These are phyloP conservation scores for Metschnikowia santaceciliae DNA, from an alignment of 805 yeast genomes.

Conservation along the genomic window DNA sequence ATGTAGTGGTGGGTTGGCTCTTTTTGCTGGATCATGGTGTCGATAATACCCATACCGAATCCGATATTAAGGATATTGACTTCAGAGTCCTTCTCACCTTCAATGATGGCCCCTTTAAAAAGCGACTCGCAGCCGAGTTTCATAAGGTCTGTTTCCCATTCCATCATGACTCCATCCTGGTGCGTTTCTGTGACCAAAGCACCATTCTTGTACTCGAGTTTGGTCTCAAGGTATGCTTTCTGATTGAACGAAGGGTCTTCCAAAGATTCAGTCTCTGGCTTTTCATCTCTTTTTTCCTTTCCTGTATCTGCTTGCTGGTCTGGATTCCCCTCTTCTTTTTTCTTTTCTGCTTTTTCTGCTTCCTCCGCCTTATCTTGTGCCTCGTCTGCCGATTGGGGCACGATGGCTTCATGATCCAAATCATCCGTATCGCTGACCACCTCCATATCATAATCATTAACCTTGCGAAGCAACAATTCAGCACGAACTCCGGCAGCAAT, in stretches of 20 bases:
- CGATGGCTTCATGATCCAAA: conserved; percentile 24
- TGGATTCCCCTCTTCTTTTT: not conserved
- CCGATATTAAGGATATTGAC: conserved; percentile 75
- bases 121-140: conserved; percentile 70
- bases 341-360: conserved; percentile 16
- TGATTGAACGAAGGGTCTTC: conserved; percentile 60
- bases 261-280: not conserved
- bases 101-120: conserved; percentile 42
- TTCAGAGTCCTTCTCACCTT: conserved; percentile 31
- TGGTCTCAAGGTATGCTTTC: conserved; percentile 57
- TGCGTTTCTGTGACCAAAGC: conserved; percentile 70
- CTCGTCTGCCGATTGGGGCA: conserved; percentile 6
- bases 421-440: conserved; percentile 44
- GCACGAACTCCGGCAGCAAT: conserved; percentile 91
- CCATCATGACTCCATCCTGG: conserved; percentile 95
- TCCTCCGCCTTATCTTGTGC: conserved; percentile 12
- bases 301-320: not conserved
- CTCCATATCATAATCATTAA: conserved; percentile 61
- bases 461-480: conserved; percentile 71
- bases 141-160: conserved; percentile 89
- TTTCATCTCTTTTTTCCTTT: not conserved
- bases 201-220: conserved; percentile 62
- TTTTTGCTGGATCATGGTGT: conserved; percentile 53
- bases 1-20: conserved; percentile 74
- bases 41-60: conserved; percentile 96